These are phyloP conservation scores for Rhodocollybia butyracea DNA, from an alignment of 768 basidiomycete genomes.

Conservation along the genomic window DNA sequence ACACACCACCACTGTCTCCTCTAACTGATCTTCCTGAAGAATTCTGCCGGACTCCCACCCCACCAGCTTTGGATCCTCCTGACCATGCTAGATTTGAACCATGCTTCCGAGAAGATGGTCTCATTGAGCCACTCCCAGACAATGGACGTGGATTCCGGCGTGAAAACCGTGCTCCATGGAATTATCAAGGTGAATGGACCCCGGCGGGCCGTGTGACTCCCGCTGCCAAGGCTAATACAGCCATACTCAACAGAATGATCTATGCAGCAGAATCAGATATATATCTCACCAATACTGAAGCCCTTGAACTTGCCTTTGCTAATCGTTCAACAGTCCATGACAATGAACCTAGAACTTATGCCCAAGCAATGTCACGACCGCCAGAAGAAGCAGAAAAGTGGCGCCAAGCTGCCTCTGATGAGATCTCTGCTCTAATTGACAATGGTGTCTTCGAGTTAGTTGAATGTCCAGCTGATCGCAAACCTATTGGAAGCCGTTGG, in stretches of 20 bases:
- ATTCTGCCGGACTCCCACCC: neutral
- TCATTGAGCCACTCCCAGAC: neutral
- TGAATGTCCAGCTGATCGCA: conserved; percentile 25
- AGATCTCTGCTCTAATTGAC: conserved; percentile 20
- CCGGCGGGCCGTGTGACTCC: neutral
- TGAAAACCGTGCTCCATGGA: neutral
- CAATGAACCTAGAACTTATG: conserved; percentile 15
- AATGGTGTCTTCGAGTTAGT: conserved; percentile 34
- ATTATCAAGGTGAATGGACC: neutral
- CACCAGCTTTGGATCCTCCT: neutral
- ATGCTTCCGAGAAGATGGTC: neutral
- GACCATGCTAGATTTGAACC: neutral
- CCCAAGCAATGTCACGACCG: conserved; percentile 16
- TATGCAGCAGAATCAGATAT: neutral
- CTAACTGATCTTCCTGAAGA: neutral
- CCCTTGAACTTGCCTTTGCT: neutral
- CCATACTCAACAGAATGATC: neutral
- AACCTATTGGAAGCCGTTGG: conserved; percentile 34
- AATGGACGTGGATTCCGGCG: neutral
- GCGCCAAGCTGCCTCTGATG: conserved; percentile 22
- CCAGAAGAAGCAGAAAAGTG: conserved; percentile 15
- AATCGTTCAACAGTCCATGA: conserved; percentile 7
- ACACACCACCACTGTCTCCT: neutral
- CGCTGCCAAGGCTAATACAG: neutral
- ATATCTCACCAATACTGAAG: neutral